Conservation (phyloP, 1,284 basidiomycete species). For the Trichosporon coremiiforme region DNA sequence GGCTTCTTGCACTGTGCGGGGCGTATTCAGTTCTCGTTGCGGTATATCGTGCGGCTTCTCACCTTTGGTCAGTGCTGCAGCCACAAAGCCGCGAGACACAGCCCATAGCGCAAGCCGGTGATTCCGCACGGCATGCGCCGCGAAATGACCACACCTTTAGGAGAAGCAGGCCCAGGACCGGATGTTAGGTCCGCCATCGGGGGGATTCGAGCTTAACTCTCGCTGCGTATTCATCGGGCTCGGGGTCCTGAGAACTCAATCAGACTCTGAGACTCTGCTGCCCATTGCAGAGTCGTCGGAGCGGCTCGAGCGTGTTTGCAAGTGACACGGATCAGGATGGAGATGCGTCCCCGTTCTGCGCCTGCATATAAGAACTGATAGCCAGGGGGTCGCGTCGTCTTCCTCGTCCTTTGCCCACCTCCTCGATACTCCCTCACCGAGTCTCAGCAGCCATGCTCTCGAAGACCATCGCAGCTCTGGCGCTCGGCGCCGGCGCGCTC, state of each 20-base stretch:
- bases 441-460: not conserved
- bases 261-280: not conserved
- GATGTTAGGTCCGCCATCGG: not conserved
- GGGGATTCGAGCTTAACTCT: not conserved
- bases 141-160: too few relatives aligned
- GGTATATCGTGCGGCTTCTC: too few relatives aligned
- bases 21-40: not conserved
- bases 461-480: not conserved
- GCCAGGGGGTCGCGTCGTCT: not conserved
- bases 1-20: not conserved
- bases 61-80: too few relatives aligned
- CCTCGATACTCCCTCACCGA: not conserved
- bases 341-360: not conserved
- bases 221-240: not conserved
- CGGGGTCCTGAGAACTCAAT: not conserved
- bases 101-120: not conserved
- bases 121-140: not conserved
- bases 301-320: conserved; percentile 5
- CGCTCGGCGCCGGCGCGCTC: not conserved
- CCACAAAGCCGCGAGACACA: not conserved
- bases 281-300: not conserved
- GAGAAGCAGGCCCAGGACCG: not conserved
- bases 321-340: not conserved
- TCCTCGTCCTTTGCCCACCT: not conserved
- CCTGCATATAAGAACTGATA: not conserved